Percentiles rank a stretch among this genome's conserved stretches.
phyloP scores from a whole-genome alignment of 495 filamentous ascomycete genomes.

The Aspergillus bertholletiae region DNA sequence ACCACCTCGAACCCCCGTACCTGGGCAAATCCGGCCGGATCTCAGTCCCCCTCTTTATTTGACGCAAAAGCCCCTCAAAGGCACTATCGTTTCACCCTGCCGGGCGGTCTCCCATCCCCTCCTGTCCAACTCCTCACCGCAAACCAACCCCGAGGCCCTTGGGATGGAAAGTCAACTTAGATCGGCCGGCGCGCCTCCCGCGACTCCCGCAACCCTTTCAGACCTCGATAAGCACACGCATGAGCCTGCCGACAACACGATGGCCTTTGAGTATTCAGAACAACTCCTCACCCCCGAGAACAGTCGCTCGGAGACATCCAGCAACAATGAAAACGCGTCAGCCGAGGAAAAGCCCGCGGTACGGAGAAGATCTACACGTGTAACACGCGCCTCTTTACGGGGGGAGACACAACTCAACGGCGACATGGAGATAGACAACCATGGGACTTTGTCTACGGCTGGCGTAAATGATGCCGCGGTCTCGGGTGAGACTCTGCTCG shows the following conservation, averaged over 20 bases:
- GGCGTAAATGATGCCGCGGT: conserved; percentile 32
- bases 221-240: conserved; percentile 29
- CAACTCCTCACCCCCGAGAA: conserved; percentile 46
- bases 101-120: background rate
- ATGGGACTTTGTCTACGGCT: conserved; percentile 10
- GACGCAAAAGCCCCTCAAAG: background rate
- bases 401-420: conserved; percentile 25
- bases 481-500: conserved; percentile 38
- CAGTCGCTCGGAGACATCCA: conserved; percentile 48
- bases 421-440: conserved; percentile 9
- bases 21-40: conserved; percentile 6
- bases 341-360: conserved; percentile 36
- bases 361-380: conserved; percentile 41
- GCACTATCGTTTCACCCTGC: background rate
- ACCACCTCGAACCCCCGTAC: conserved; percentile 1
- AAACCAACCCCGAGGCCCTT: background rate
- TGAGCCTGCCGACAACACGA: conserved; percentile 30
- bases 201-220: conserved; percentile 30
- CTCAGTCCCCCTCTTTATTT: conserved; percentile 4
- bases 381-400: conserved; percentile 39
- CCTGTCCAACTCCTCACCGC: background rate
- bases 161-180: conserved; percentile 14
- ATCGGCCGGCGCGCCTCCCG: conserved; percentile 27
- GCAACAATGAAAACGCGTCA: conserved; percentile 45
- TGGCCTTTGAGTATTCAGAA: conserved; percentile 41